A percentile compares a stretch with the other conserved stretches of the same genome.
These are phyloP conservation scores for Sporothrix curviconia DNA, from an alignment of 2,329 filamentous ascomycete species.

Conservation along the genomic window DNA sequence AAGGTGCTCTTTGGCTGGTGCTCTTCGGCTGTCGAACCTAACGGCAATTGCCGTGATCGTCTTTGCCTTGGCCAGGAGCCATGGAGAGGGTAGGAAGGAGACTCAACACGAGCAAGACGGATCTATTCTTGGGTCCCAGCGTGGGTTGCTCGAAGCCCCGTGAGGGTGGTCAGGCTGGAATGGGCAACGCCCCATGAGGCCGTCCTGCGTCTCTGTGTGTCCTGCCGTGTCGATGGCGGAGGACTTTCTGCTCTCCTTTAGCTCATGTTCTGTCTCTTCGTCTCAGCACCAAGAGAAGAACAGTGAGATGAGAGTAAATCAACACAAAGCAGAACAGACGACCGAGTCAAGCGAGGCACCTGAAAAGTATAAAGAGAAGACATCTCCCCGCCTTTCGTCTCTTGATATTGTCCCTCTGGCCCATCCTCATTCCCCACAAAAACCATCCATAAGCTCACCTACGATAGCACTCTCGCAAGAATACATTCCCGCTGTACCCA, in stretches of 20 bases:
- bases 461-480: neutral
- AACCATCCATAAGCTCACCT: neutral
- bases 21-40: too few relatives aligned
- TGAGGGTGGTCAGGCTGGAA: neutral
- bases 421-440: neutral
- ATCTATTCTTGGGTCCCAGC: conserved; percentile 3
- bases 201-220: neutral
- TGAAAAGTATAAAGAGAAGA: neutral
- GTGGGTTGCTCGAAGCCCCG: too few relatives aligned
- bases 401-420: neutral
- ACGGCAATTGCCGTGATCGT: too few relatives aligned
- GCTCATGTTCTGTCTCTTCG: neutral
- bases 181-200: neutral
- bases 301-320: neutral
- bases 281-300: too few relatives aligned
- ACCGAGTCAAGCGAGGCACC: too few relatives aligned
- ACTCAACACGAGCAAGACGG: too few relatives aligned
- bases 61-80: too few relatives aligned
- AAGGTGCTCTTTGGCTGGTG: too few relatives aligned
- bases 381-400: neutral
- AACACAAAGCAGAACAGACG: too few relatives aligned
- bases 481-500: neutral
- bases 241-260: neutral
- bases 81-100: too few relatives aligned
- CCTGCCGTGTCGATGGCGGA: neutral